phyloP scores from a whole-genome alignment of 495 filamentous ascomycete genomes.

The Astrocystis sublimbata region DNA sequence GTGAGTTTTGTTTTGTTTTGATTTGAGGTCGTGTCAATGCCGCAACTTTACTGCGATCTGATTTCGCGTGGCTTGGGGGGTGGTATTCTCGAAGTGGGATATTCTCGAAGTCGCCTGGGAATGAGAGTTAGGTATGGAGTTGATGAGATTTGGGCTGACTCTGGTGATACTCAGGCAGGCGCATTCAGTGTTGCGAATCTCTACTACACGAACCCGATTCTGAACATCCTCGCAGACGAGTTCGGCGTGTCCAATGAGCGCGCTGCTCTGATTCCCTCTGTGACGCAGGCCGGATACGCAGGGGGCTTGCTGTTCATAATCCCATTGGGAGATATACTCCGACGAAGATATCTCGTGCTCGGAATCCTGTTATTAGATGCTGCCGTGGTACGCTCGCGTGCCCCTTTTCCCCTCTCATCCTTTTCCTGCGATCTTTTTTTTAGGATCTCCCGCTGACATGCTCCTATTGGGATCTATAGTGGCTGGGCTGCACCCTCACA shows the following conservation, averaged over 20 bases:
- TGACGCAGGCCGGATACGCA: slow-evolving; percentile 82
- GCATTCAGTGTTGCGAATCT: slow-evolving; percentile 66
- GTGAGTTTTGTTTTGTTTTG: slow-evolving; percentile 24
- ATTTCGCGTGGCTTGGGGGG: background rate
- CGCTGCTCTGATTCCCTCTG: slow-evolving; percentile 65
- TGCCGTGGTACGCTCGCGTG: slow-evolving; percentile 50
- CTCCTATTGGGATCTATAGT: slow-evolving; percentile 30
- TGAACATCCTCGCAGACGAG: slow-evolving; percentile 62
- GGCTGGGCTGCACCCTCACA: slow-evolving; percentile 73
- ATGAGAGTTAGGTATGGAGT: too few species aligned
- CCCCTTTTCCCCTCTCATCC: background rate
- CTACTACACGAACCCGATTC: slow-evolving; percentile 71
- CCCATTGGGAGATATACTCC: slow-evolving; percentile 75
- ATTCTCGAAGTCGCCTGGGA: background rate
- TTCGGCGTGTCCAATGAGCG: slow-evolving; percentile 60
- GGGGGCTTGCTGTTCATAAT: slow-evolving; percentile 72
- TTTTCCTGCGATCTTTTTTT: too few species aligned
- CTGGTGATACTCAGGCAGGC: slow-evolving; percentile 21
- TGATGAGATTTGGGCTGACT: slow-evolving; percentile 29
- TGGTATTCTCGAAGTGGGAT: background rate
- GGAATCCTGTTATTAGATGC: slow-evolving; percentile 66
- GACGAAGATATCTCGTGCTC: slow-evolving; percentile 69
- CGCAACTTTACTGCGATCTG: background rate
- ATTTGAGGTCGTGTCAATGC: background rate
- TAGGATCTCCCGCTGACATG: slow-evolving; percentile 12